Percentiles rank a stretch among this genome's conserved stretches.
phyloP scores from a whole-genome alignment of 441 rosid genomes.

The Biscutella laevigata region DNA sequence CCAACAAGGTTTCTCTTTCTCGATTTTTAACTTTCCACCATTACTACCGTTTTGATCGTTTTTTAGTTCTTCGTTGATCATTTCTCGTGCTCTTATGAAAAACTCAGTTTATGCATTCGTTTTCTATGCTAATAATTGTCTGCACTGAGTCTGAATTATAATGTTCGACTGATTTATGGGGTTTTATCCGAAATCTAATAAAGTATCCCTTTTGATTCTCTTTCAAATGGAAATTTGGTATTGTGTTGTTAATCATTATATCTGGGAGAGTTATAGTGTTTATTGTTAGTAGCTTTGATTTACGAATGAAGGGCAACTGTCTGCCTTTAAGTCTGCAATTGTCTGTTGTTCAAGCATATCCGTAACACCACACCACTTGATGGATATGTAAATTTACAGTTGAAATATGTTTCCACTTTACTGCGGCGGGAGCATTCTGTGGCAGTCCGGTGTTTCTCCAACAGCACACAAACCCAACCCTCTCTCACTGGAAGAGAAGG shows the following conservation, averaged over 20 bases:
- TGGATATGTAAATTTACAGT: conserved; percentile 34
- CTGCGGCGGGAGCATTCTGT: conserved; percentile 42
- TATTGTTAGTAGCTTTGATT: not conserved
- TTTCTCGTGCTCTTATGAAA: not conserved
- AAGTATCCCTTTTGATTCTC: no score
- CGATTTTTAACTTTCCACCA: not conserved
- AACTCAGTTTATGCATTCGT: not conserved
- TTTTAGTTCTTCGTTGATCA: not conserved
- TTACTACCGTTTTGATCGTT: not conserved
- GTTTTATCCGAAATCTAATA: not conserved
- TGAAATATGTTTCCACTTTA: conserved; percentile 41
- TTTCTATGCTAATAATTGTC: not conserved
- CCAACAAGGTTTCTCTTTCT: conserved; percentile 42
- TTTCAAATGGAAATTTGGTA: no score
- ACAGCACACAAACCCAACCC: conserved; percentile 29
- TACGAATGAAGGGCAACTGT: not conserved
- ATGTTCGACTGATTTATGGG: not conserved
- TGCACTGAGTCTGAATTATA: not conserved
- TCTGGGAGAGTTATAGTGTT: no score
- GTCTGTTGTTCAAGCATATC: not conserved
- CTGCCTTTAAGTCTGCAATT: no score
- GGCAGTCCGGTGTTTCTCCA: conserved; percentile 50
- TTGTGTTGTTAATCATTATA: no score
- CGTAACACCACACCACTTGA: not conserved
- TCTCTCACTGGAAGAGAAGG: conserved; percentile 41